These are phyloP conservation scores for Candida silvicultrix DNA, from an alignment of 805 yeast species.

Conservation along the genomic window DNA sequence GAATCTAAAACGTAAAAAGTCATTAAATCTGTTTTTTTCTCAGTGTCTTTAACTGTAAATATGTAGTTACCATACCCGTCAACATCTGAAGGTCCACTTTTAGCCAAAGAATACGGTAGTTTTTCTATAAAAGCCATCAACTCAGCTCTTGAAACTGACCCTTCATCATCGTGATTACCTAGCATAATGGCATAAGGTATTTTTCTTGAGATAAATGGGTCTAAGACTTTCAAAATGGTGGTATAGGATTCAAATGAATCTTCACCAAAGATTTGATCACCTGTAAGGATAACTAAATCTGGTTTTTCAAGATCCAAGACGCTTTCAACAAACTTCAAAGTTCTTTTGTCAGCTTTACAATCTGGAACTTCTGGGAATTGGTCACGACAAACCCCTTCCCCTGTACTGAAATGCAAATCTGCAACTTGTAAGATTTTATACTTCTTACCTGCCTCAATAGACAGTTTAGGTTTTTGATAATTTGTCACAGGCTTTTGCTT, in stretches of 20 bases:
- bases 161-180: slow-evolving; percentile 96
- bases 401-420: slow-evolving; percentile 87
- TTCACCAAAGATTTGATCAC: slow-evolving; percentile 88
- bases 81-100: slow-evolving; percentile 56
- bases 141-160: slow-evolving; percentile 52
- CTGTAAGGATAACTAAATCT: slow-evolving; percentile 79
- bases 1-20: slow-evolving; percentile 77
- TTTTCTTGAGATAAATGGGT: slow-evolving; percentile 56
- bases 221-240: slow-evolving; percentile 68
- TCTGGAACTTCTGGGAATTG: slow-evolving; percentile 48
- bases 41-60: slow-evolving; percentile 41
- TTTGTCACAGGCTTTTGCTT: slow-evolving; percentile 11
- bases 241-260: slow-evolving; percentile 76
- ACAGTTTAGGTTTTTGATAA: slow-evolving; percentile 19
- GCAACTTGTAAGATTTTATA: slow-evolving; percentile 86
- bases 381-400: slow-evolving; percentile 74
- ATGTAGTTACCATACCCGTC: slow-evolving; percentile 84
- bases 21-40: slow-evolving; percentile 36
- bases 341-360: slow-evolving; percentile 65
- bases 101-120: slow-evolving; percentile 65
- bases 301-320: slow-evolving; percentile 76
- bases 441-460: slow-evolving; percentile 35
- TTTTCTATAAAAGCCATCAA: slow-evolving; percentile 48
- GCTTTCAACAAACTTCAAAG: slow-evolving; percentile 50
- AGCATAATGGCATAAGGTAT: slow-evolving; percentile 83